These are phyloP conservation scores for Didymella lethalis DNA, from an alignment of 2,329 filamentous ascomycete species.

Conservation along the genomic window DNA sequence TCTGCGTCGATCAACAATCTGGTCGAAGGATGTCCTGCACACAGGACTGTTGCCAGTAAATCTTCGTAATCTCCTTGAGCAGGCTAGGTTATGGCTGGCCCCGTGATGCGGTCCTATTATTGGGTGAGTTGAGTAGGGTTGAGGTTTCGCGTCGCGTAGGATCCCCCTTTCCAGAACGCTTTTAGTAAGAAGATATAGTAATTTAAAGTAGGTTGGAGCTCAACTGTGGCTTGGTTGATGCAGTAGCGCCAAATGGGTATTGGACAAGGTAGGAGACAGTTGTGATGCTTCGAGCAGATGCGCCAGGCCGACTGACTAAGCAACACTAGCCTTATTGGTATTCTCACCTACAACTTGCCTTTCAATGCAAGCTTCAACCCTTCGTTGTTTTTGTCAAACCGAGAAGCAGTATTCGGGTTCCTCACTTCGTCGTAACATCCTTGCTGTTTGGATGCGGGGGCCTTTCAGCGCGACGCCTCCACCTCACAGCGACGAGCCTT, in stretches of 20 bases:
- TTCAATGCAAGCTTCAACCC: background rate
- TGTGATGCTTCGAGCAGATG: constrained; percentile 13
- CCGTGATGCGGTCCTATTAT: constrained; percentile 18
- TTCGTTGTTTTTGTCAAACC: background rate
- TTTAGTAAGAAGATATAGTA: background rate
- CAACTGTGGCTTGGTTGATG: constrained; percentile 5
- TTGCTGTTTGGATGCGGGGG: background rate
- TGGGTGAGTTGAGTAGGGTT: constrained; percentile 3
- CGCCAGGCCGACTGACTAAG: constrained; percentile 18
- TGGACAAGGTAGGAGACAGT: constrained; percentile 14
- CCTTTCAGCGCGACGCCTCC: background rate
- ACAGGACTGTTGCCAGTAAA: background rate
- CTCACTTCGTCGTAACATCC: background rate
- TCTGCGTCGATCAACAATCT: background rate
- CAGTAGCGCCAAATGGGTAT: constrained; percentile 13
- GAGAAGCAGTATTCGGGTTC: background rate
- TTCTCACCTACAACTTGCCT: background rate
- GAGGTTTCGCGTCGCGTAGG: background rate
- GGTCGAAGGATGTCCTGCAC: background rate
- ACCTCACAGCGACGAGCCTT: background rate
- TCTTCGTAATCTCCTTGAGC: background rate
- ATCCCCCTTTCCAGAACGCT: background rate
- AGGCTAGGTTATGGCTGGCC: constrained; percentile 6
- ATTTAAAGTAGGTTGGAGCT: background rate
- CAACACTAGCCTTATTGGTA: constrained; percentile 9